phyloP scores from a whole-genome alignment of 2,329 filamentous ascomycete genomes.

The Aspergillus tubingensis region DNA sequence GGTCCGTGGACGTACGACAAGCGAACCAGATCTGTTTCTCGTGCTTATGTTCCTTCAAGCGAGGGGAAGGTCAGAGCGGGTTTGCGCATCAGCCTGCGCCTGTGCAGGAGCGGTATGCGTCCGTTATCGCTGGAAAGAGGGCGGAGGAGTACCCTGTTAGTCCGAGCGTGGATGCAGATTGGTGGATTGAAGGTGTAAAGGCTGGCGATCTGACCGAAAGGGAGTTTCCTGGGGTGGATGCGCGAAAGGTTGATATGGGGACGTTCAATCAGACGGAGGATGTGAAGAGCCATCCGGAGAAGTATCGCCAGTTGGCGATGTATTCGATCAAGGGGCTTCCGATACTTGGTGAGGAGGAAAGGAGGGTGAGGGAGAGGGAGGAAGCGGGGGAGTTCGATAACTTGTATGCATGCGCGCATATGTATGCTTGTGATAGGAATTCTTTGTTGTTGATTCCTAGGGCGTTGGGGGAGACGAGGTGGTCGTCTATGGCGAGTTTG shows the following conservation, averaged over 20 bases:
- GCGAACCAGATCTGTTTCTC: constrained; percentile 54
- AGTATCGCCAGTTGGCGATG: constrained; percentile 48
- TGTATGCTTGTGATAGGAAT: constrained; percentile 60
- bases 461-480: constrained; percentile 47
- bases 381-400: constrained; percentile 48
- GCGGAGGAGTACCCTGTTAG: constrained; percentile 38
- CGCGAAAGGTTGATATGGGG: constrained; percentile 56
- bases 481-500: constrained; percentile 49
- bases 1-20: constrained; percentile 56
- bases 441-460: constrained; percentile 55
- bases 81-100: constrained; percentile 35
- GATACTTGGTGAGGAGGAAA: constrained; percentile 25
- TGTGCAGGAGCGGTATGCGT: constrained; percentile 32
- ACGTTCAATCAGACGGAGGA: constrained; percentile 45
- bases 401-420: constrained; percentile 59
- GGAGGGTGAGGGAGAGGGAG: constrained; percentile 23
- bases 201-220: constrained; percentile 29
- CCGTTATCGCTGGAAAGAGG: constrained; percentile 31
- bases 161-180: constrained; percentile 40
- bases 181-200: constrained; percentile 35
- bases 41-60: constrained; percentile 56
- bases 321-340: constrained; percentile 50
- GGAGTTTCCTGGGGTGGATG: constrained; percentile 48
- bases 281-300: constrained; percentile 31
- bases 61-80: constrained; percentile 34